Evolutionary conservation across 805 yeast species (phyloP).

Genomic region (Suhomyces kilbournensis): DNA sequence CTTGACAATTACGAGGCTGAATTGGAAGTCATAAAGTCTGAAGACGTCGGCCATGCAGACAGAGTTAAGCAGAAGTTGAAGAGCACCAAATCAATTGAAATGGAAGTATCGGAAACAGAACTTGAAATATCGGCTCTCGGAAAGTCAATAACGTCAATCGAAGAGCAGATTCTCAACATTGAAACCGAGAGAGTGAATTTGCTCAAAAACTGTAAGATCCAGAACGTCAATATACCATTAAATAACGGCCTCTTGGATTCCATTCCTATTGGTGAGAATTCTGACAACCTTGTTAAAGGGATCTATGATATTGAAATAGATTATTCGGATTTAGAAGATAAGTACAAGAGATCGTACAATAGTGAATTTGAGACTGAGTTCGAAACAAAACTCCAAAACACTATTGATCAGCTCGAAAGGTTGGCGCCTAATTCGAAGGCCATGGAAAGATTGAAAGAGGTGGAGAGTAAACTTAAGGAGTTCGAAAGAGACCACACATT

Average conservation of each 20-base stretch:
- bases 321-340: constrained; percentile 44
- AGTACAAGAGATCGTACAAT: constrained; percentile 41
- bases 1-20: constrained; percentile 29
- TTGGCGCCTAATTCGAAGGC: constrained; percentile 85
- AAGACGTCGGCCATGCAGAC: constrained; percentile 12
- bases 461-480: constrained; percentile 55
- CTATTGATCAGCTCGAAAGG: constrained; percentile 36
- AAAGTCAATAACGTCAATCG: constrained; percentile 38
- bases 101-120: constrained; percentile 36
- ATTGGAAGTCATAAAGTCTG: constrained; percentile 20
- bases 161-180: constrained; percentile 53
- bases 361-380: constrained; percentile 38
- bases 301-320: constrained; percentile 54
- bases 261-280: constrained; percentile 57
- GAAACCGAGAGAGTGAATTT: constrained; percentile 56
- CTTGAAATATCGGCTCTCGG: constrained; percentile 25
- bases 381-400: constrained; percentile 31
- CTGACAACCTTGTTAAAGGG: constrained; percentile 33
- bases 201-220: constrained; percentile 72
- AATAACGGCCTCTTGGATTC: constrained; percentile 56
- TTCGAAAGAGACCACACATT: constrained; percentile 62
- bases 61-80: constrained; percentile 18
- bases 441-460: constrained; percentile 67
- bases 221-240: constrained; percentile 63
- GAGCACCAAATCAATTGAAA: constrained; percentile 29